Base-by-base conservation (phyloP, 208 protist genomes). In the Trypanosoma congolense region DNA sequence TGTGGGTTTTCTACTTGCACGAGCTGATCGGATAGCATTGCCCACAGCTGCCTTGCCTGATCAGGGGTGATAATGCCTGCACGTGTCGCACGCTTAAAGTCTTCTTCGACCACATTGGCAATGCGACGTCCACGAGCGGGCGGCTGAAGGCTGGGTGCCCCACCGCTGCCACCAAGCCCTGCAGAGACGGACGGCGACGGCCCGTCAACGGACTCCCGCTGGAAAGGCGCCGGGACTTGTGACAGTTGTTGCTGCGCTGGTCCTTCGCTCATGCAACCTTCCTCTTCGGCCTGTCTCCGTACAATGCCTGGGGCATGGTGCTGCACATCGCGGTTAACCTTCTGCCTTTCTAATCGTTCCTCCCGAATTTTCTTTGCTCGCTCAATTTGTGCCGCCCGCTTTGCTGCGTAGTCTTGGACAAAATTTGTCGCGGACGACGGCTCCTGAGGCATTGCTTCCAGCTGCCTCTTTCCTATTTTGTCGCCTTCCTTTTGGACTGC, bases 331-430 rank as follows among this genome's bases (percentile, higher is more conserved):
- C 61, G 44, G 28, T 44, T 16, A 24, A 55, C 22, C 42, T 61
- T 30, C 14, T 48, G 19, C 24, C 42, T 33, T 47, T 75, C 63
- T 5, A 77, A 56, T 14, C 87, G 77, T 49, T 90, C 81, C 29
- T 90, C 77, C 19, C 83, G 80, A 35, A 94, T 56, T 61, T 79
- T 65, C 25, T 68, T 67, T 0, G 87, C 87, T 8, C 81, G 79
- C 18, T 91, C 81, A 42, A 94, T 61, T 70, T 94, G 87, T 9
- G 81, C 78, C 44, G 87, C 79, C 2, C 80, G 73, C 73, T 94
- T 94, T 16, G 80, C 73, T 3, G 82, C 87, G 56, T 94, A 94
- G 62, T 90, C 87, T 60, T 91, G 73, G 8, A 94, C 83, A 57
- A 94, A 92, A 57, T 92, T 68, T 30, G 70, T 79, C 4, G 75